Conservation (phyloP, 345 rosid genomes). For the Gossypioides kirkii region DNA sequence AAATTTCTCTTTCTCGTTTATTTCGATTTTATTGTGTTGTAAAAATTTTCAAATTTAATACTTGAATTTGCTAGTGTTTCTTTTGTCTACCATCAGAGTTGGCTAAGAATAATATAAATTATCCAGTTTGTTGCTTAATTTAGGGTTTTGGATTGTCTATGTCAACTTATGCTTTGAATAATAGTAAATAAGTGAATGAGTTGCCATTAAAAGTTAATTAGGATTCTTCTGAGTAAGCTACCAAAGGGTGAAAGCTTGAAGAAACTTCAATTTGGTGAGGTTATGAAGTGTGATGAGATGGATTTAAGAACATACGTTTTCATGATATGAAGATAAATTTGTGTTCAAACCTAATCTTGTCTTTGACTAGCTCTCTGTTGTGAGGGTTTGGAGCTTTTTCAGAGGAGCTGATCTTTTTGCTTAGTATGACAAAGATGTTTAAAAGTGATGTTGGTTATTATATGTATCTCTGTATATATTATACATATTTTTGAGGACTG, state of each 20-base stretch:
- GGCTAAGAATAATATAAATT: background rate
- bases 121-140: background rate
- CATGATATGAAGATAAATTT: background rate
- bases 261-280: background rate
- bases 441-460: background rate
- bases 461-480: background rate
- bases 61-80: background rate
- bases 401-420: background rate
- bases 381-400: background rate
- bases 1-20: background rate
- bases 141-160: background rate
- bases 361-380: background rate
- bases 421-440: background rate
- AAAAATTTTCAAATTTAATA: background rate
- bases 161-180: background rate
- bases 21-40: background rate
- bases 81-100: background rate
- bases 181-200: background rate
- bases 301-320: background rate
- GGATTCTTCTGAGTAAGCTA: background rate
- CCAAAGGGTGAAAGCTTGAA: background rate
- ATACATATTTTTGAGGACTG: background rate
- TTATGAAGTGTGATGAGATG: too few relatives aligned
- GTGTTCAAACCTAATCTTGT: background rate
- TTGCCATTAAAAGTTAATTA: constrained; percentile 1